Evolutionary conservation across 192 early-diverging fungal genomes (phyloP), one percentile per base, ranked within the genome.

Genomic region (Coemansia aciculifera): DNA sequence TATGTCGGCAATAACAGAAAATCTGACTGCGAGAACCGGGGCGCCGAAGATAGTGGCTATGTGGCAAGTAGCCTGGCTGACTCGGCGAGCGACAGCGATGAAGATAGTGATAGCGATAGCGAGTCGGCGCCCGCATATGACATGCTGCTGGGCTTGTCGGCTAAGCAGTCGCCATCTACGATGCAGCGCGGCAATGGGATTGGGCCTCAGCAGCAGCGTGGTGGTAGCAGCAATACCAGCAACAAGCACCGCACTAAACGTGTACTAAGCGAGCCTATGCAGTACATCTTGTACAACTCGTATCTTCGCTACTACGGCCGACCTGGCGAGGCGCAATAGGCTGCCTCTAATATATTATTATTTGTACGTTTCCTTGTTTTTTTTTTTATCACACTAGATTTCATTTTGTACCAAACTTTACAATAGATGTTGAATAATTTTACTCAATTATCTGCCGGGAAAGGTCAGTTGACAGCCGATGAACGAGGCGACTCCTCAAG

Each of bases 281-380:
- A 81, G 67, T 81, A 81, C 32, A 81, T 81, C 6, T 31, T 81
- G 63, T 81, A 81, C 60, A 81, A 81, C 48, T 81, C 78, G 36
- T 81, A 81, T 40, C 59, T 81, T 23, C 69, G 78, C 21, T 81
- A 81, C 78, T 81, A 81, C 49, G 78, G 78, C n/a, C 67, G 65
- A 11, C 78, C 73, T 7, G 59, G 66, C 23, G 68, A 79, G 23
- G 21, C 60, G 17, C 67, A 59, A 64, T 24, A 52, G n/a, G 42
- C 19, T 21, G 24, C 5, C 15, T 27, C 19, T 4, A 37, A 56
- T 71, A 34, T 42, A 12, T 59, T 64, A 57, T 59, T 37, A 36
- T 31, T 49, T 48, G 29, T 68, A 59, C 46, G 32, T 39, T 31
- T 1, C n/a, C 42, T 12, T 43, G 5, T 43, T 62, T 54, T 54